Evolutionary conservation across 441 rosid genomes (phyloP).

Genomic region (Gossypium davidsonii): DNA sequence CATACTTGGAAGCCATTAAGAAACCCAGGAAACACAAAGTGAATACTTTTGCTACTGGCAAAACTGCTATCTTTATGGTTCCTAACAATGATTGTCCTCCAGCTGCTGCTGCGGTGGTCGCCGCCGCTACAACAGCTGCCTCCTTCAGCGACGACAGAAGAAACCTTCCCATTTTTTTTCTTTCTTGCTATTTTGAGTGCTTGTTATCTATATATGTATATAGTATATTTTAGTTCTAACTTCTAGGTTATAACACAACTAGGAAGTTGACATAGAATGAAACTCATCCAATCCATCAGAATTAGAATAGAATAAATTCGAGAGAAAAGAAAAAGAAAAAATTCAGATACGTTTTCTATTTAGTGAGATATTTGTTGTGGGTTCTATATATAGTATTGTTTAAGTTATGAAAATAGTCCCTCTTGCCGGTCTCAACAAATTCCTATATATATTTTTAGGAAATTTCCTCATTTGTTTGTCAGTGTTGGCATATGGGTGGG

Average conservation of each 20-base stretch:
- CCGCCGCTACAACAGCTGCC: neutral
- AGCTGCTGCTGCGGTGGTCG: slow-evolving; percentile 2
- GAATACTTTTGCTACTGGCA: slow-evolving; percentile 90
- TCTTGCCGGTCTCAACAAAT: neutral
- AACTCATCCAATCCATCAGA: neutral
- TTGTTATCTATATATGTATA: neutral
- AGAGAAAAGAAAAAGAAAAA: no score
- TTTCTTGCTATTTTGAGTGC: neutral
- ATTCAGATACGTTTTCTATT: neutral
- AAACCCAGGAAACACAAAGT: slow-evolving; percentile 90
- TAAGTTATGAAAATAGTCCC: neutral
- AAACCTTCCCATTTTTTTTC: slow-evolving; percentile 27
- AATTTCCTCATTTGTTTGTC: neutral
- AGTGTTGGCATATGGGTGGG: neutral
- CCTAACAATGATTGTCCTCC: slow-evolving; percentile 46
- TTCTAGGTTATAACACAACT: neutral
- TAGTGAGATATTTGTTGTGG: neutral
- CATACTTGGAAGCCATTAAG: slow-evolving; percentile 93
- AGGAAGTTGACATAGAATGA: neutral
- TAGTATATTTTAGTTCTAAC: neutral
- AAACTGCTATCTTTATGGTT: slow-evolving; percentile 73
- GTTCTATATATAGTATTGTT: neutral
- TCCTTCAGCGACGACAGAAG: slow-evolving; percentile 25
- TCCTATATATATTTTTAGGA: neutral
- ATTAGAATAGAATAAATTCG: neutral